Percentiles rank a stretch among this genome's conserved stretches.
Evolutionary conservation across 2,329 filamentous ascomycete species (phyloP).

Genomic region (Cladobotryum protrusum): DNA sequence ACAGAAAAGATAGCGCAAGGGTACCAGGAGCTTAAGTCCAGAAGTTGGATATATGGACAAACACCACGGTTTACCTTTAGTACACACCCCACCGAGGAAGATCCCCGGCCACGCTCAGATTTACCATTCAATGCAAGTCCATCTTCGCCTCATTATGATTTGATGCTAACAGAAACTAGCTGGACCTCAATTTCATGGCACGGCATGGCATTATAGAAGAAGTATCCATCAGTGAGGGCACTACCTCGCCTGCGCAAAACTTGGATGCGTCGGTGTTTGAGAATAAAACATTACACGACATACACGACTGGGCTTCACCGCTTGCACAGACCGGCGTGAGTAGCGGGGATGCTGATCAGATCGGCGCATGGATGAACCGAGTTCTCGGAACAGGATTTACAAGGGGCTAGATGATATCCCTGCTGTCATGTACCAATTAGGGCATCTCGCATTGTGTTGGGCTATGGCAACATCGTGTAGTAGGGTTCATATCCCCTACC

Average conservation of each 20-base stretch:
- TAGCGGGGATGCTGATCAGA: slow-evolving; percentile 15
- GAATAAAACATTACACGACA: slow-evolving; percentile 12
- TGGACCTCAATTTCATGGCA: slow-evolving; percentile 30
- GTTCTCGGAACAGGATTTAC: slow-evolving; percentile 27
- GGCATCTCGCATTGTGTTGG: too few species aligned
- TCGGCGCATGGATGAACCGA: slow-evolving; percentile 26
- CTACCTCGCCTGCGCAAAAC: not conserved
- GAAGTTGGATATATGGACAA: slow-evolving; percentile 75
- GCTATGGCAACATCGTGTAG: too few species aligned
- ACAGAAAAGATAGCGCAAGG: slow-evolving; percentile 43
- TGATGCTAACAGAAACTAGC: slow-evolving; percentile 14
- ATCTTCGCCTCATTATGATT: not conserved
- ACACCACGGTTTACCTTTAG: slow-evolving; percentile 78
- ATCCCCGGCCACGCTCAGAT: slow-evolving; percentile 49
- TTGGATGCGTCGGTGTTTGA: slow-evolving; percentile 6
- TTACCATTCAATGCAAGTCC: slow-evolving; percentile 40
- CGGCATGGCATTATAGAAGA: slow-evolving; percentile 32
- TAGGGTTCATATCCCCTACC: too few species aligned
- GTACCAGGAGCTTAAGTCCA: slow-evolving; percentile 40
- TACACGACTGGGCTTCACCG: slow-evolving; percentile 21
- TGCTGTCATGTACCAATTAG: too few species aligned
- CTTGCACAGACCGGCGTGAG: slow-evolving; percentile 22
- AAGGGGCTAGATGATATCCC: not conserved
- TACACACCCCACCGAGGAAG: slow-evolving; percentile 51
- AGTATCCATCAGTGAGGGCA: slow-evolving; percentile 21